Evolutionary conservation across 345 rosid genomes (phyloP).

Genomic region (Pistacia vera): DNA sequence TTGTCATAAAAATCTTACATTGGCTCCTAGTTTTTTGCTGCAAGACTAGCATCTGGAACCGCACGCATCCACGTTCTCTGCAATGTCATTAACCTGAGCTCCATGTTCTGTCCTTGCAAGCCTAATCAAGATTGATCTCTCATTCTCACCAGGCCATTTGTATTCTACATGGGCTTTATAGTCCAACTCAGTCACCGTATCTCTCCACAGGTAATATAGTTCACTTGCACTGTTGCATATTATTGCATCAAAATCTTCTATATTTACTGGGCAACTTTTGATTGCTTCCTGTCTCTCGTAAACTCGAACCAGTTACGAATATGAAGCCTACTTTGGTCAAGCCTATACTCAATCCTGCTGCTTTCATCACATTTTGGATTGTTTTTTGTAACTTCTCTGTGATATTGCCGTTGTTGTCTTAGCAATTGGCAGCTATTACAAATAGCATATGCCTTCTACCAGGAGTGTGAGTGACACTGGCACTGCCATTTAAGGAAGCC

Average conservation of each 20-base stretch:
- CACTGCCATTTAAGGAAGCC: constrained; percentile 45
- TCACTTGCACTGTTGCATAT: constrained; percentile 87
- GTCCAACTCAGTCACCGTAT: constrained; percentile 66
- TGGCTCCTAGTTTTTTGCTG: constrained; percentile 63
- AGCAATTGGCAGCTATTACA: constrained; percentile 73
- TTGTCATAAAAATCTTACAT: constrained; percentile 41
- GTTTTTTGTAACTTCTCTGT: constrained; percentile 45
- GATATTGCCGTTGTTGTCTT: constrained; percentile 43
- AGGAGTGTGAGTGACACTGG: constrained; percentile 49
- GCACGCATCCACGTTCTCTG: constrained; percentile 45
- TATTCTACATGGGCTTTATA: constrained; percentile 76
- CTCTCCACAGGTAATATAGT: constrained; percentile 79
- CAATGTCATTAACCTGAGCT: constrained; percentile 43
- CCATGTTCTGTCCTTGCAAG: constrained; percentile 58
- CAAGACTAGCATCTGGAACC: constrained; percentile 66
- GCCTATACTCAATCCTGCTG: constrained; percentile 48
- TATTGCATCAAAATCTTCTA: constrained; percentile 82
- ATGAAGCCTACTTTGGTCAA: constrained; percentile 63
- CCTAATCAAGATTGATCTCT: constrained; percentile 47
- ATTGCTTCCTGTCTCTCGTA: constrained; percentile 62
- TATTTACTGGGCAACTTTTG: constrained; percentile 49
- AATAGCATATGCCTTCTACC: constrained; percentile 82
- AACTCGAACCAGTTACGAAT: constrained; percentile 55
- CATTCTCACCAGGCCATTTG: constrained; percentile 90
- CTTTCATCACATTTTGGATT: constrained; percentile 67